A percentile compares a stretch with the other conserved stretches of the same genome.
phyloP scores from a whole-genome alignment of 345 rosid genomes.

The Microcos paniculata region DNA sequence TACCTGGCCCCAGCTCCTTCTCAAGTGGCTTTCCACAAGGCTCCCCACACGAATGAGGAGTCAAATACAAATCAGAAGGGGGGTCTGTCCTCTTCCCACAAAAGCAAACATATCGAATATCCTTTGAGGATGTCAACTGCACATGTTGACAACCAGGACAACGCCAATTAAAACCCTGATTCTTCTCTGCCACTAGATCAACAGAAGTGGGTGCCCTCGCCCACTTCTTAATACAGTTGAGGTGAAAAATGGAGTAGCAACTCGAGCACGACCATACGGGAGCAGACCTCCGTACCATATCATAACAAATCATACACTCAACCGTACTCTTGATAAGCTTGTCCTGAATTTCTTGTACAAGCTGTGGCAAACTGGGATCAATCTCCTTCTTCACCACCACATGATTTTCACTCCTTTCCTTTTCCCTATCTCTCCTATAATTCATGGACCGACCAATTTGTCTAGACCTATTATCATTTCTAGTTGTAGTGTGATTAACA shows the following conservation, averaged over 20 bases:
- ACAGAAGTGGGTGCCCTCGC: conserved; percentile 90
- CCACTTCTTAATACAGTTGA: conserved; percentile 94
- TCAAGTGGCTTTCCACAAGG: conserved; percentile 93
- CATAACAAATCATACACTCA: conserved; percentile 98
- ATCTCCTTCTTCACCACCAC: conserved; percentile 27
- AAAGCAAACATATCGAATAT: conserved; percentile 77
- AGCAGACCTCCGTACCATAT: conserved; percentile 78
- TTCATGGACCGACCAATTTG: conserved; percentile 27
- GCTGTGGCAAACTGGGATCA: conserved; percentile 76
- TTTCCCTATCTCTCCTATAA: conserved; percentile 44
- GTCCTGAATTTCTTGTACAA: conserved; percentile 89
- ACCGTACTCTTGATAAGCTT: conserved; percentile 66
- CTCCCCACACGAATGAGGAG: conserved; percentile 98
- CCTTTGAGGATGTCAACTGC: conserved; percentile 69
- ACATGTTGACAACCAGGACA: conserved; percentile 98
- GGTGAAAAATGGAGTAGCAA: conserved; percentile 90
- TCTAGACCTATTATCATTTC: conserved; percentile 33
- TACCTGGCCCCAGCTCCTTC: conserved; percentile 33
- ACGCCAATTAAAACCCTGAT: conserved; percentile 91
- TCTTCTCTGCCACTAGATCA: conserved; percentile 76
- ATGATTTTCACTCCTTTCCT: conserved; percentile 28
- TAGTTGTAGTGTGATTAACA: conserved; percentile 19
- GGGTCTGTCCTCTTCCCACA: conserved; percentile 89
- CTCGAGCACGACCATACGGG: conserved; percentile 92
- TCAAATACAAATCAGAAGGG: conserved; percentile 83